Evolutionary conservation across 2,329 filamentous ascomycete genomes (phyloP).

Genomic region (Iodosphaeria phyllophila): DNA sequence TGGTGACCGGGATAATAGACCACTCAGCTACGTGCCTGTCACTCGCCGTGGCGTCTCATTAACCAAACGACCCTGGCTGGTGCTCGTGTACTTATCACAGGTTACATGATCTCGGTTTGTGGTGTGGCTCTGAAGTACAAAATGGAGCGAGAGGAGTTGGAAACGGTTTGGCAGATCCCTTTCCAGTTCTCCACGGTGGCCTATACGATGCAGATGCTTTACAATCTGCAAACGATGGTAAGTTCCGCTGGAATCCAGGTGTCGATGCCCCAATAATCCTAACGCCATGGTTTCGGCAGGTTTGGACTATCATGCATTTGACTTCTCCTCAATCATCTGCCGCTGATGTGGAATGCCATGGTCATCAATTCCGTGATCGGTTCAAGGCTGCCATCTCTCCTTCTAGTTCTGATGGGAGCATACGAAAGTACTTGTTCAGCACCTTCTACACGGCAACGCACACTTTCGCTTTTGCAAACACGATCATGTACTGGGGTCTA

Average conservation of each 20-base stretch:
- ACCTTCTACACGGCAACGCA: constrained; percentile 27
- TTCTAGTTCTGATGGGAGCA: constrained; percentile 14
- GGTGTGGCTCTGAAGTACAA: constrained; percentile 26
- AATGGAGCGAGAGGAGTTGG: constrained; percentile 19
- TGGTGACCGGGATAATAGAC: constrained; percentile 15
- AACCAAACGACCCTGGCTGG: constrained; percentile 25
- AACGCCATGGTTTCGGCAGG: constrained; percentile 11
- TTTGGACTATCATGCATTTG: constrained; percentile 32
- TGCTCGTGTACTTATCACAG: constrained; percentile 22
- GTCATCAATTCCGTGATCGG: constrained; percentile 16
- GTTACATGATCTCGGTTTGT: constrained; percentile 22
- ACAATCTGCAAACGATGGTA: constrained; percentile 27
- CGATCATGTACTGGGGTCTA: constrained; percentile 26
- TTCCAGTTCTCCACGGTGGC: constrained; percentile 31
- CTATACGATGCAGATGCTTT: constrained; percentile 22
- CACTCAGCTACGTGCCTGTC: constrained; percentile 29
- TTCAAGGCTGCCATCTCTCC: constrained; percentile 24
- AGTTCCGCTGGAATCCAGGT: constrained; percentile 11
- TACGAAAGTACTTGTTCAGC: constrained; percentile 19
- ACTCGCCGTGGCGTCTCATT: constrained; percentile 29
- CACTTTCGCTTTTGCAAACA: constrained; percentile 30
- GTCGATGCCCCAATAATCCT: neutral
- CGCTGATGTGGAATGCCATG: constrained; percentile 9
- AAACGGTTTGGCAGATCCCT: constrained; percentile 20
- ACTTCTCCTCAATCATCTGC: constrained; percentile 23